phyloP scores from a whole-genome alignment of 1,139 yeast species.

The Yamadazyma triangularis region DNA sequence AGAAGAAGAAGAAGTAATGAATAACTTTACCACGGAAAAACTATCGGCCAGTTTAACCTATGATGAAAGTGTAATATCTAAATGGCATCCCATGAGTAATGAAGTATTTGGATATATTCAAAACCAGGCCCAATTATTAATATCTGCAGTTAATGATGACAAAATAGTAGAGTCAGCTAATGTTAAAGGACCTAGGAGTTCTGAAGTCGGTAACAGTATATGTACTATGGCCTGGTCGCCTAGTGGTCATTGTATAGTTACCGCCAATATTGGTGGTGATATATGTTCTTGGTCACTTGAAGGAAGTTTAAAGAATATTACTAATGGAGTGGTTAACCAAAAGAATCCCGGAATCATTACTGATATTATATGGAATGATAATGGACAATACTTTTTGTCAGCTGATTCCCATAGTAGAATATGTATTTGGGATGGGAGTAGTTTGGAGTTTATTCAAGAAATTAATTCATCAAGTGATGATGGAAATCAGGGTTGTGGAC shows the following conservation, averaged over 20 bases:
- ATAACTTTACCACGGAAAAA: conserved; percentile 17
- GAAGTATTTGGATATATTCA: conserved; percentile 38
- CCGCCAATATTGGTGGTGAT: conserved; percentile 62
- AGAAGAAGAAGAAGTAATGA: conserved; percentile 3
- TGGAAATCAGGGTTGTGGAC: conserved; percentile 14
- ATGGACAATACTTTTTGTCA: conserved; percentile 33
- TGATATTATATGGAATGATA: conserved; percentile 31
- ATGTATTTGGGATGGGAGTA: conserved; percentile 36
- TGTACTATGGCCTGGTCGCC: conserved; percentile 62
- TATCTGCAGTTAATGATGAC: conserved; percentile 29
- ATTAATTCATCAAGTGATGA: conserved; percentile 15
- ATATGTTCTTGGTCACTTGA: conserved; percentile 64
- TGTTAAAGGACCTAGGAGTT: conserved; percentile 27
- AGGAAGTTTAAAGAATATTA: conserved; percentile 60
- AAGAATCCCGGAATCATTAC: conserved; percentile 13
- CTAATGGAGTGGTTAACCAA: conserved; percentile 14
- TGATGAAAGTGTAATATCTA: conserved; percentile 27
- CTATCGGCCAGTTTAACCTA: conserved; percentile 20
- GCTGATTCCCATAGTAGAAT: conserved; percentile 30
- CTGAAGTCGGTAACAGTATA: conserved; percentile 22
- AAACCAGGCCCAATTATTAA: conserved; percentile 29
- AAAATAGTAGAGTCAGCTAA: conserved; percentile 31
- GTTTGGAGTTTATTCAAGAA: conserved; percentile 27
- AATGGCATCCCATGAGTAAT: conserved; percentile 35
- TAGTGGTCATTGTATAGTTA: conserved; percentile 50